Evolutionary conservation across 371 early-diverging fungal genomes (phyloP).

Genomic region (Zychaea mexicana): DNA sequence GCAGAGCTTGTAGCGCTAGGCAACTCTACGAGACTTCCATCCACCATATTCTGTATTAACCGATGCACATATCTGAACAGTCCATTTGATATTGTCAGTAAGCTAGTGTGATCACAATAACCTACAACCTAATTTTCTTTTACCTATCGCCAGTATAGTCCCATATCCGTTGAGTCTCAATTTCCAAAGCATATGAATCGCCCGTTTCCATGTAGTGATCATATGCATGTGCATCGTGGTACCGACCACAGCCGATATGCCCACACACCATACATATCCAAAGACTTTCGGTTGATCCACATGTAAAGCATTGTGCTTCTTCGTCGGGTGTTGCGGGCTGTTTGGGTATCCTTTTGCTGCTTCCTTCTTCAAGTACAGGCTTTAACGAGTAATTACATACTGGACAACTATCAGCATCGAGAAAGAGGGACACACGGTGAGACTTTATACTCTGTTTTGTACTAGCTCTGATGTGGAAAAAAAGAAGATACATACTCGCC

Average conservation of each 20-base stretch:
- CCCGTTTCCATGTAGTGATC: conserved; percentile 78
- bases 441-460: neutral
- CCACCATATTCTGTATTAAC: conserved; percentile 80
- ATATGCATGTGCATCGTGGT: conserved; percentile 85
- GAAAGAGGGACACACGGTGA: neutral
- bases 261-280: conserved; percentile 98
- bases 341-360: neutral
- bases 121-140: too few species aligned
- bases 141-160: conserved; percentile 94
- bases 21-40: conserved; percentile 89
- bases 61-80: conserved; percentile 77
- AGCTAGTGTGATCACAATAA: neutral
- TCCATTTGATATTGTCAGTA: neutral
- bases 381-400: conserved; percentile 85
- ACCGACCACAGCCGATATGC: conserved; percentile 82
- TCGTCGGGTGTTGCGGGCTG: neutral
- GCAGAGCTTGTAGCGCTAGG: conserved; percentile 51
- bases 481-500: conserved; percentile 34
- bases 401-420: conserved; percentile 70
- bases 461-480: neutral
- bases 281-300: conserved; percentile 72
- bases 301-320: conserved; percentile 64
- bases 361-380: conserved; percentile 26
- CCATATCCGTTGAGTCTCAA: conserved; percentile 96
- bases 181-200: conserved; percentile 88